phyloP scores from a whole-genome alignment of 2,329 filamentous ascomycete genomes.

The Stachybotrys elegans region DNA sequence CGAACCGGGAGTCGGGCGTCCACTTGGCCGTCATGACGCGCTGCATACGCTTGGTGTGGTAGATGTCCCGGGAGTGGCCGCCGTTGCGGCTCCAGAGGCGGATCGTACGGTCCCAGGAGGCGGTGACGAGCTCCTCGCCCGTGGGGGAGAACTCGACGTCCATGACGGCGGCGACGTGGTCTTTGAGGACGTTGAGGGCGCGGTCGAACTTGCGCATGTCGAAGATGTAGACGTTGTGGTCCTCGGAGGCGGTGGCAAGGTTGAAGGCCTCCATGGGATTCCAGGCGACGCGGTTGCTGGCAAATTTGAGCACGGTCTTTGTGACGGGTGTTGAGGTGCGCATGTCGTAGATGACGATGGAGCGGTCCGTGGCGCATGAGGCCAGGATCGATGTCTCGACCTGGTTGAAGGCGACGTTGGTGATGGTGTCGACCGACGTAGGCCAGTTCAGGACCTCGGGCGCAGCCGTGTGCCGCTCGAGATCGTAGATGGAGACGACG shows the following conservation, averaged over 20 bases:
- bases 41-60: conserved; percentile 98
- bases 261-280: conserved; percentile 98
- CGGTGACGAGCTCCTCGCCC: conserved; percentile 86
- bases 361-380: conserved; percentile 79
- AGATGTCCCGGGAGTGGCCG: conserved; percentile 86
- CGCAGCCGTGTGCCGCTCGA: conserved; percentile 73
- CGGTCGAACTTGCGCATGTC: conserved; percentile 89
- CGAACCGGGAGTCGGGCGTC: conserved; percentile 84
- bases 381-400: conserved; percentile 88
- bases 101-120: conserved; percentile 79
- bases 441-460: conserved; percentile 84
- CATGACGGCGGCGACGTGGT: conserved; percentile 89
- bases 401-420: conserved; percentile 82
- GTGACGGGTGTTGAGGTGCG: conserved; percentile 78
- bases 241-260: conserved; percentile 87
- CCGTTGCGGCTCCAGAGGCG: conserved; percentile 76
- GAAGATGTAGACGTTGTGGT: conserved; percentile 84
- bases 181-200: conserved; percentile 83
- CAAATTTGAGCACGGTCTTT: conserved; percentile 75
- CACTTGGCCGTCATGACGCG: conserved; percentile 80
- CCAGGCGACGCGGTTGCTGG: conserved; percentile 81
- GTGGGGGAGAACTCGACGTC: conserved; percentile 94
- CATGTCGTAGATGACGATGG: conserved; percentile 86
- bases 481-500: conserved; percentile 82
- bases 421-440: conserved; percentile 85